Evolutionary conservation across 352 stramenopile genomes (phyloP).

Genomic region (Stephanocyclus meneghinianus): DNA sequence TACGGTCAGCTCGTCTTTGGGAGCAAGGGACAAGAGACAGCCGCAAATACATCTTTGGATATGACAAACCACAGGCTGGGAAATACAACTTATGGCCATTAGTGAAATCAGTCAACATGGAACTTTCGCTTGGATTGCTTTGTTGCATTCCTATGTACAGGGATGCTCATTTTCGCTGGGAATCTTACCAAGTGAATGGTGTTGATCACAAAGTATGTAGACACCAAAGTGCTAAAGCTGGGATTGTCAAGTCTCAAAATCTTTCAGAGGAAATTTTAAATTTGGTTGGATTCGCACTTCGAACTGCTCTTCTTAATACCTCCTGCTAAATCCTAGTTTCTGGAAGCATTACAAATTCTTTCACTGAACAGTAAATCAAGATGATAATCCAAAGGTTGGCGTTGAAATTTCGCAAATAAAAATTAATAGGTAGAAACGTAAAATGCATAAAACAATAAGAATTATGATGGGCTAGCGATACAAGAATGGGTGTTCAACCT

Average conservation of each 20-base stretch:
- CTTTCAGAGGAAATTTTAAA: slow-evolving; percentile 38
- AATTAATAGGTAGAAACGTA: too few relatives aligned
- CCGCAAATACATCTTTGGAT: slow-evolving; percentile 38
- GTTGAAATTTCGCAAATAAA: too few relatives aligned
- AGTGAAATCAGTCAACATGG: slow-evolving; percentile 49
- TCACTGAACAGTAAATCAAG: too few relatives aligned
- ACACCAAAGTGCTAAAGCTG: slow-evolving; percentile 9
- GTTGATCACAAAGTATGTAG: slow-evolving; percentile 34
- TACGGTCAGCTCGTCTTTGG: slow-evolving; percentile 36
- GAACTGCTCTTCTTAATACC: slow-evolving; percentile 38
- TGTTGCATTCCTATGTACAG: slow-evolving; percentile 40
- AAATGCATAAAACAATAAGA: too few relatives aligned
- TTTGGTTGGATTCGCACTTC: slow-evolving; percentile 35
- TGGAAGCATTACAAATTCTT: too few relatives aligned
- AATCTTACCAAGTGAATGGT: slow-evolving; percentile 37
- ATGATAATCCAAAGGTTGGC: too few relatives aligned
- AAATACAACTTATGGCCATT: slow-evolving; percentile 41
- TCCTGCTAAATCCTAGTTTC: slow-evolving; percentile 22
- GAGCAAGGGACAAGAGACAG: slow-evolving; percentile 27
- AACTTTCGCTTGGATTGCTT: slow-evolving; percentile 40
- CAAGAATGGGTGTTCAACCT: too few relatives aligned
- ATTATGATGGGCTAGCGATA: too few relatives aligned
- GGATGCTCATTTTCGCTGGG: slow-evolving; percentile 39
- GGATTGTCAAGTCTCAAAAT: slow-evolving; percentile 32
- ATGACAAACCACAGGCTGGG: slow-evolving; percentile 11